phyloP scores from a whole-genome alignment of 345 rosid genomes.

The Mangifera indica region DNA sequence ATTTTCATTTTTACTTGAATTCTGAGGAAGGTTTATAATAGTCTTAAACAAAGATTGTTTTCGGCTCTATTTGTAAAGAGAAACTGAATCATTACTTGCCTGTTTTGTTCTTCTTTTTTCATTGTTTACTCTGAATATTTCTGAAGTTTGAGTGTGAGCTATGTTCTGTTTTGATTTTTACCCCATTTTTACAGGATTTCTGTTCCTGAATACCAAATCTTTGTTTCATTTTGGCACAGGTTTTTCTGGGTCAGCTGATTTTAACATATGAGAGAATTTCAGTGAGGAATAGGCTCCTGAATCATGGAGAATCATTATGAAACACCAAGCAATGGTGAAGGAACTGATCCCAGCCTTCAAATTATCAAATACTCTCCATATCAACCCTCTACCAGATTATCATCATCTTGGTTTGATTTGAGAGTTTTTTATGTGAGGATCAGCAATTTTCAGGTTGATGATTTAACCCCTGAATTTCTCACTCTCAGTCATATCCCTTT shows the following conservation, averaged over 20 bases:
- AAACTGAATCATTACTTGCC: background rate
- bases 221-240: conserved; percentile 26
- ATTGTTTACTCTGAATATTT: background rate
- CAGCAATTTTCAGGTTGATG: conserved; percentile 66
- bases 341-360: conserved; percentile 41
- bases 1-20: background rate
- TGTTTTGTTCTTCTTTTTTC: background rate
- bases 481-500: conserved; percentile 75
- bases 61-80: background rate
- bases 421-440: conserved; percentile 89
- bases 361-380: conserved; percentile 61
- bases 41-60: background rate
- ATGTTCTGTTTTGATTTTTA: conserved; percentile 16
- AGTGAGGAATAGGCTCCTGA: conserved; percentile 39
- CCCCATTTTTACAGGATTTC: conserved; percentile 34
- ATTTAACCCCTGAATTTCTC: conserved; percentile 64
- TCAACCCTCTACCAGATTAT: conserved; percentile 42
- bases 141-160: background rate
- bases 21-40: background rate
- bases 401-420: conserved; percentile 66
- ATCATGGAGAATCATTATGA: conserved; percentile 54
- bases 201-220: conserved; percentile 27
- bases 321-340: conserved; percentile 41
- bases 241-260: conserved; percentile 11
- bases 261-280: conserved; percentile 24